Conservation (phyloP, 2,329 filamentous ascomycete species). For the Cladorrhinum sp. region DNA sequence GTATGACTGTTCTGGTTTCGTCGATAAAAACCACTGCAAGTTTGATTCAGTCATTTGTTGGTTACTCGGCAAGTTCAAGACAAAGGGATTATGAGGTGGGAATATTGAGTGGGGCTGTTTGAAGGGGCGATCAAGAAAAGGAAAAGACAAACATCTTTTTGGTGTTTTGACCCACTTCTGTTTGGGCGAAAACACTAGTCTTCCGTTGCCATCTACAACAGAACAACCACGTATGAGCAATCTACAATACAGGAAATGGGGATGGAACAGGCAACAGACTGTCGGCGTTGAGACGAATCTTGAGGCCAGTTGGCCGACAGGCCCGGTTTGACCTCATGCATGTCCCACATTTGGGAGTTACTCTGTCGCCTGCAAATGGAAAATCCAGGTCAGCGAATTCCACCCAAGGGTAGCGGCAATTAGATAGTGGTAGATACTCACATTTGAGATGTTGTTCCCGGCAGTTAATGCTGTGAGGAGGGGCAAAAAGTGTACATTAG, state of each 20-base stretch:
- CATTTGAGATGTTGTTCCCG: conserved; percentile 48
- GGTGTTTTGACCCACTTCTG: conserved; percentile 36
- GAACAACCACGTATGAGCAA: background rate
- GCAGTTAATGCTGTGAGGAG: conserved; percentile 40
- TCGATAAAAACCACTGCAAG: conserved; percentile 31
- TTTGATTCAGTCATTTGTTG: no score
- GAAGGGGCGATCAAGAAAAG: background rate
- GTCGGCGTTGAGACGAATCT: conserved; percentile 32
- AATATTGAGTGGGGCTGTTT: background rate
- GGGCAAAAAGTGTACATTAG: background rate
- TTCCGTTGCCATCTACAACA: conserved; percentile 20
- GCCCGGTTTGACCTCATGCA: conserved; percentile 28
- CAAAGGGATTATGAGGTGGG: background rate
- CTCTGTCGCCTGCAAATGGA: conserved; percentile 38
- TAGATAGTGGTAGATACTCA: no score
- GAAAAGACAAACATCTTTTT: conserved; percentile 24
- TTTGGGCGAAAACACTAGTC: conserved; percentile 30
- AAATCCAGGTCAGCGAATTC: conserved; percentile 1
- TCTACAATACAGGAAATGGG: background rate
- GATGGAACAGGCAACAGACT: conserved; percentile 10
- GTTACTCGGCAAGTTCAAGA: conserved; percentile 3
- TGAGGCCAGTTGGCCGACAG: conserved; percentile 33
- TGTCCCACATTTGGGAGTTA: conserved; percentile 34
- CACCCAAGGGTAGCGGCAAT: conserved; percentile 1
- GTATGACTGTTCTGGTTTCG: conserved; percentile 23